Percentiles rank a stretch among this genome's conserved stretches.
These are phyloP conservation scores for Thalassiosira profunda DNA, from an alignment of 108 stramenopile genomes.

Conservation along the genomic window DNA sequence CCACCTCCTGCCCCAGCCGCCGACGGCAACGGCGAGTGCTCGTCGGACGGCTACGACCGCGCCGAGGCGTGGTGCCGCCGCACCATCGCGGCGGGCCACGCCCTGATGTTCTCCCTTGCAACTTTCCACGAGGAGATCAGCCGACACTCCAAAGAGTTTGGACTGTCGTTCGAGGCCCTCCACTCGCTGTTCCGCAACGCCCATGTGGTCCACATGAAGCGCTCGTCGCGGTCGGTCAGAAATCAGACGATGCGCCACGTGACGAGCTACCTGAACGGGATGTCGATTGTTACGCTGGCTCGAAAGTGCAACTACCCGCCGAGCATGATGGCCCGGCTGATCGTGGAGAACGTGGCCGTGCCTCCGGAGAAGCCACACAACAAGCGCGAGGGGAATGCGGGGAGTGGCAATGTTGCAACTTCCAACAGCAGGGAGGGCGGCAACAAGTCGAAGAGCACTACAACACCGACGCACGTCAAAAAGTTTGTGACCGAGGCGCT, in stretches of 20 bases:
- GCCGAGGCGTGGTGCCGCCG: constrained; percentile 59
- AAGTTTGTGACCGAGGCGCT: constrained; percentile 60
- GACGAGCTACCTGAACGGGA: constrained; percentile 51
- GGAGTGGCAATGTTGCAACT: no score
- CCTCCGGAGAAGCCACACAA: not conserved
- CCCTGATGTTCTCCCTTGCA: constrained; percentile 58
- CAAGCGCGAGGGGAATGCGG: not conserved
- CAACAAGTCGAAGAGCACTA: not conserved
- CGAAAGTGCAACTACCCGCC: constrained; percentile 68
- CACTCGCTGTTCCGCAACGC: constrained; percentile 72
- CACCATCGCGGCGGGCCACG: constrained; percentile 36
- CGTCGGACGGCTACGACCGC: constrained; percentile 37
- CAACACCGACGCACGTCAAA: constrained; percentile 26
- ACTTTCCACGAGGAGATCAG: constrained; percentile 49
- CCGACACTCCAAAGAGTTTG: constrained; percentile 32
- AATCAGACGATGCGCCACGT: constrained; percentile 27
- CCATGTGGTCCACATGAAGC: constrained; percentile 67
- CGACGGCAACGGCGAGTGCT: not conserved
- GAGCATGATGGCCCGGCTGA: constrained; percentile 60
- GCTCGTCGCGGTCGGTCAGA: constrained; percentile 43
- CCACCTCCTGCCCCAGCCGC: no score
- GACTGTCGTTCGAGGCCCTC: constrained; percentile 65
- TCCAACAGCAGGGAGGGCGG: not conserved
- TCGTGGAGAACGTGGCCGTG: constrained; percentile 64
- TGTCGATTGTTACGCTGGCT: constrained; percentile 62